Conservation (phyloP, 805 yeast genomes). For the Henningerozyma blattae region DNA sequence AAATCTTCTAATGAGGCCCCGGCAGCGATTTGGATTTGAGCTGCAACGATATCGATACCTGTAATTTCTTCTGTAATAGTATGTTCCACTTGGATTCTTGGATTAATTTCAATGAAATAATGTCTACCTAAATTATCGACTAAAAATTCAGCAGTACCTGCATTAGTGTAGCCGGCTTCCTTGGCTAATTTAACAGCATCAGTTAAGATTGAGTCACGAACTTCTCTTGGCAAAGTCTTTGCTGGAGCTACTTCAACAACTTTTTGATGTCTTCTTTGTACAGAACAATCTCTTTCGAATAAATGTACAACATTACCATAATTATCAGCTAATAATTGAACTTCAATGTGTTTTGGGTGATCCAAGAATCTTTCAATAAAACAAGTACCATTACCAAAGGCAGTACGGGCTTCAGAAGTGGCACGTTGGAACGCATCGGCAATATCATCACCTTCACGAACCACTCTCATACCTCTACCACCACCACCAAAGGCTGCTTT, state of each 20-base stretch:
- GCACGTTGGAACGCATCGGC: conserved; percentile 90
- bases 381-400: conserved; percentile 98
- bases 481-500: conserved; percentile 99
- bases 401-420: conserved; percentile 81
- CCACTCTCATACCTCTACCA: conserved; percentile 99
- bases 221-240: conserved; percentile 66
- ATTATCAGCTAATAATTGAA: conserved; percentile 85
- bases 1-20: conserved; percentile 90
- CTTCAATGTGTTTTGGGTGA: conserved; percentile 96
- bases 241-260: conserved; percentile 99
- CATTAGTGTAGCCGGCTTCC: conserved; percentile 83
- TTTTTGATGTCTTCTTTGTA: conserved; percentile 97
- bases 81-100: conserved; percentile 97
- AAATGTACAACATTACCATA: conserved; percentile 92
- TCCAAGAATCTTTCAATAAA: conserved; percentile 92
- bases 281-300: conserved; percentile 98
- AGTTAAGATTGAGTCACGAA: conserved; percentile 82
- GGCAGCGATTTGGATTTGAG: conserved; percentile 97
- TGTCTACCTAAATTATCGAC: conserved; percentile 91
- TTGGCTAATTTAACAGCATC: conserved; percentile 92
- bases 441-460: conserved; percentile 88
- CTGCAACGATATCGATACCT: conserved; percentile 95
- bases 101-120: conserved; percentile 95
- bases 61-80: conserved; percentile 98
- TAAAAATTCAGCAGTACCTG: conserved; percentile 96